These are phyloP conservation scores for Pseudopithomyces maydicus DNA, from an alignment of 2,329 filamentous ascomycete species.

Conservation along the genomic window DNA sequence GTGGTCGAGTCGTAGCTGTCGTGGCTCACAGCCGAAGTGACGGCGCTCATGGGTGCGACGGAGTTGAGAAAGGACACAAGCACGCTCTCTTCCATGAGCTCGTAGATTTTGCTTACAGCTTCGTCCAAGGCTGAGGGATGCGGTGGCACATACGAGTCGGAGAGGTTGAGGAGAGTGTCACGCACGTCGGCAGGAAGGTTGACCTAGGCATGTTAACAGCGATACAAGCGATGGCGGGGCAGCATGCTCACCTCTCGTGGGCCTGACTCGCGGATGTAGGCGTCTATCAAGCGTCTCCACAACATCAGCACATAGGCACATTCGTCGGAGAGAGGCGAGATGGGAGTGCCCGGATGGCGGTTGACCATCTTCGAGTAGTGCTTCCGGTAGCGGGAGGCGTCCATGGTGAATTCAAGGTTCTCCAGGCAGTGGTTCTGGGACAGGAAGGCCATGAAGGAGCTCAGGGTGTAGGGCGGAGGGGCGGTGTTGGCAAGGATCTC, in stretches of 20 bases:
- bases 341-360: conserved; percentile 51
- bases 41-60: conserved; percentile 56
- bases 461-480: conserved; percentile 85
- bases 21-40: conserved; percentile 44
- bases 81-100: conserved; percentile 97
- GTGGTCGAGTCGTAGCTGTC: conserved; percentile 48
- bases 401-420: conserved; percentile 95
- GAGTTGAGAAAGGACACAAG: conserved; percentile 88
- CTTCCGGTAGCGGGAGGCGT: conserved; percentile 82
- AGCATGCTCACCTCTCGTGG: conserved; percentile 39
- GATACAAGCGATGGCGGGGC: not conserved
- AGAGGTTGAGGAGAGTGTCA: conserved; percentile 73
- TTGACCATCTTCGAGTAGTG: conserved; percentile 66
- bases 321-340: conserved; percentile 60
- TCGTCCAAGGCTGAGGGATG: conserved; percentile 77
- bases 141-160: conserved; percentile 66
- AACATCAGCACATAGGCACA: conserved; percentile 75
- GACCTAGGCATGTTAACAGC: conserved; percentile 35
- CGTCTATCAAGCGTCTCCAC: conserved; percentile 86
- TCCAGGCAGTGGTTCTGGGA: conserved; percentile 97
- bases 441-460: conserved; percentile 93
- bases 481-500: conserved; percentile 89
- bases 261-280: conserved; percentile 69
- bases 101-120: conserved; percentile 86
- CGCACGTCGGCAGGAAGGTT: conserved; percentile 88